Percentiles rank a stretch among this genome's conserved stretches.
phyloP scores from a whole-genome alignment of 345 rosid genomes.

The Eucalyptus curtisii region DNA sequence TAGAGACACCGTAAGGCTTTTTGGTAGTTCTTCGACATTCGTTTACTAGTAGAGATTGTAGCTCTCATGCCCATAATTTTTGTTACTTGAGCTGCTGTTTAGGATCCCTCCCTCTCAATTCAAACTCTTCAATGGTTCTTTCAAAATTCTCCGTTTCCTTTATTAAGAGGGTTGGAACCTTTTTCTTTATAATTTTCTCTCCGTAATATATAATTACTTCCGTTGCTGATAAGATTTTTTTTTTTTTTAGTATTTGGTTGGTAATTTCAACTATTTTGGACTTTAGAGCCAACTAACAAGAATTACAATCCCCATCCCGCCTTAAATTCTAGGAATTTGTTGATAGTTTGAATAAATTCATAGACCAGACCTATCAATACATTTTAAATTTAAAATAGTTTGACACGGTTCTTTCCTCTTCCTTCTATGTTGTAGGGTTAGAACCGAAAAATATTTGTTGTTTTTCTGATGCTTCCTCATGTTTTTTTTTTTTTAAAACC shows the following conservation, averaged over 20 bases:
- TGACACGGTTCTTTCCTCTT: no score
- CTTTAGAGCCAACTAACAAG: neutral
- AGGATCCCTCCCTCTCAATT: neutral
- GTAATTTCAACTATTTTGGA: neutral
- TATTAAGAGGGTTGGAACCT: neutral
- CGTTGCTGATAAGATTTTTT: neutral
- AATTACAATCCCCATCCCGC: no score
- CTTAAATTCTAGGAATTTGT: neutral
- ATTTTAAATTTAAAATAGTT: neutral
- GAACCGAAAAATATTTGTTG: no score
- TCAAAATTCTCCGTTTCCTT: neutral
- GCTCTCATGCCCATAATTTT: neutral
- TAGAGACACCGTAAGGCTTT: neutral
- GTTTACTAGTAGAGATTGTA: neutral
- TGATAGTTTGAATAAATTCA: neutral
- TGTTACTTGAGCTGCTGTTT: neutral
- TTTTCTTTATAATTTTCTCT: neutral
- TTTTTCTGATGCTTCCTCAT: no score
- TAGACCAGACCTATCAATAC: no score
- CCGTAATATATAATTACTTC: neutral
- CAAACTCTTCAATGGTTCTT: neutral
- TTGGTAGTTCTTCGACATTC: neutral
- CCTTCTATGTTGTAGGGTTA: no score
- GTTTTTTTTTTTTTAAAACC: no score
- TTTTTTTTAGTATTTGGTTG: neutral